phyloP scores from a whole-genome alignment of 352 stramenopile genomes.

The Phytophthora foliorum region DNA sequence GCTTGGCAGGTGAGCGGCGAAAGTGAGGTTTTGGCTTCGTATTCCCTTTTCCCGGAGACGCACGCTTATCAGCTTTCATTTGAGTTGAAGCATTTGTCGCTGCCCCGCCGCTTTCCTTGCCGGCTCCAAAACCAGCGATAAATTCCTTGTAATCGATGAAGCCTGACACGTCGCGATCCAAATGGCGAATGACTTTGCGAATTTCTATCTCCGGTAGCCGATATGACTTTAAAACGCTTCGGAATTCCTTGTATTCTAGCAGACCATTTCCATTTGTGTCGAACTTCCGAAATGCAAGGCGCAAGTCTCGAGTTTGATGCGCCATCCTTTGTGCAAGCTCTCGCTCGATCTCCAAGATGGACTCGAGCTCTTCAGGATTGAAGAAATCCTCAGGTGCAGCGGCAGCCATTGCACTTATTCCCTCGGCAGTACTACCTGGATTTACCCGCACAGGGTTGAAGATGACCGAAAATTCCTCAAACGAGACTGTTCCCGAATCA shows the following conservation, averaged over 20 bases:
- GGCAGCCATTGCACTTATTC: slow-evolving; percentile 29
- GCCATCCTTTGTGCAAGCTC: slow-evolving; percentile 67
- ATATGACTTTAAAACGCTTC: slow-evolving; percentile 67
- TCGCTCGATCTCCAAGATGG: slow-evolving; percentile 73
- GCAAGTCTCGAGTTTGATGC: slow-evolving; percentile 62
- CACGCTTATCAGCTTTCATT: slow-evolving; percentile 28
- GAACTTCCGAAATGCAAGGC: slow-evolving; percentile 71
- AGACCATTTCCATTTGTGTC: slow-evolving; percentile 73
- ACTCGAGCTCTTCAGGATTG: slow-evolving; percentile 57
- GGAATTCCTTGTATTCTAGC: slow-evolving; percentile 80
- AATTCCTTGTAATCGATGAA: slow-evolving; percentile 85
- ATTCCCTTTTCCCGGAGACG: slow-evolving; percentile 14
- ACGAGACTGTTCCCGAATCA: slow-evolving; percentile 59
- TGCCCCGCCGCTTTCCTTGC: slow-evolving; percentile 34
- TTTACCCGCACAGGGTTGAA: slow-evolving; percentile 61
- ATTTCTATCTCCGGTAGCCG: slow-evolving; percentile 73
- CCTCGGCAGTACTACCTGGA: slow-evolving; percentile 11
- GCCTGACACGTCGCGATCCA: slow-evolving; percentile 70
- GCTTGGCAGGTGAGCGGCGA: slow-evolving; percentile 22
- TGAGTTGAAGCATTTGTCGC: slow-evolving; percentile 18
- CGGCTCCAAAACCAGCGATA: slow-evolving; percentile 51
- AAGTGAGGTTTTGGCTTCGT: slow-evolving; percentile 20
- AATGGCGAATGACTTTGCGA: slow-evolving; percentile 74
- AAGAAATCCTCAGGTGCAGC: slow-evolving; percentile 44
- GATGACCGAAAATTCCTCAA: slow-evolving; percentile 62